Evolutionary conservation across 2,329 filamentous ascomycete species (phyloP), one percentile per base, ranked within the genome.

Genomic region (Aspergillus costaricaensis): DNA sequence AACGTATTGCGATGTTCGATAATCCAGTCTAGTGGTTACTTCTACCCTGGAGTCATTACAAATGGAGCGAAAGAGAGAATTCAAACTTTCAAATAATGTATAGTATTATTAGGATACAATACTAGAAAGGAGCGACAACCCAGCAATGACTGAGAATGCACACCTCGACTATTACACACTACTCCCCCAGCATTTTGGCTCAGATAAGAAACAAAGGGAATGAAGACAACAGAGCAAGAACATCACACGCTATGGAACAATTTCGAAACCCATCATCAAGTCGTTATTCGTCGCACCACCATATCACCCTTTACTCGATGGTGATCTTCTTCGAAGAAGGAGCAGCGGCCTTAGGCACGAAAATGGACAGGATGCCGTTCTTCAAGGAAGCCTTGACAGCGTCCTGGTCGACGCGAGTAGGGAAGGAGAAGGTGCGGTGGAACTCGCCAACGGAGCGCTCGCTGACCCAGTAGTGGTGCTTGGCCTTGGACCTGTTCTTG

Each of bases 361-460:
- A 68, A 44, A 88, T 80, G 57, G 76, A 82, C 56, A 88, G 73
- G 57, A 88, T 81, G 10, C 86, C 86, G 67, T 88, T 82, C 78
- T 84, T 87, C 72, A 88, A 70, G 56, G 76, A 83, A 19, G 86
- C 86, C 75, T 82, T 85, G 67, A 88, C 85, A n/a, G 74, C 77
- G 32, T 88, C 85, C 69, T 86, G 85, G 64, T 87, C 80, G 54
- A 88, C 82, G 32, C 81, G 77, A 2, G 76, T 74, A 1, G 86
- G 84, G 78, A 88, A 88, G 60, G 75, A 79, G 74, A 88, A 88
- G 51, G 78, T 80, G 67, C 86, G 81, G 61, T 83, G 80, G 76
- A 88, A 88, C 57, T 84, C 81, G 64, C 86, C 86, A 12, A 86
- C 77, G 0, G 80, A 81, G 66, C 86, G 83, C 73, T 88, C 86